phyloP scores from a whole-genome alignment of 2,329 filamentous ascomycete genomes.

The Triangularia verruculosa region DNA sequence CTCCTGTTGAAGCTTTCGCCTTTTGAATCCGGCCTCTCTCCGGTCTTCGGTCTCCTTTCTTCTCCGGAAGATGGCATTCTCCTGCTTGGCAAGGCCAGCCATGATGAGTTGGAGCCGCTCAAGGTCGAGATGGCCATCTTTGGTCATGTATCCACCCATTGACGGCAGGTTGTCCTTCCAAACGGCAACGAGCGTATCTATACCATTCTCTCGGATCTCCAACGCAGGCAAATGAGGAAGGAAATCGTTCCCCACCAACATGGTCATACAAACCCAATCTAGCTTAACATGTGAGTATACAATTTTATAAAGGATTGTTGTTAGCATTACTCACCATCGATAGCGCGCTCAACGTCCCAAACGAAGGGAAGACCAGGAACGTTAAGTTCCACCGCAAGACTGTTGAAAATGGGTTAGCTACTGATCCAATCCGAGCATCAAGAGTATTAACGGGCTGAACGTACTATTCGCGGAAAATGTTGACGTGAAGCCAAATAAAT shows the following conservation, averaged over 20 bases:
- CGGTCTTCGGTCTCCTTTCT: conserved; percentile 84
- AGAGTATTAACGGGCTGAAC: too few species aligned
- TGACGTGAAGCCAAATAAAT: conserved; percentile 97
- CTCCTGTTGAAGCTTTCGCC: conserved; percentile 72
- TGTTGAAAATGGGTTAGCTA: neutral
- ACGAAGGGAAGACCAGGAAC: conserved; percentile 79
- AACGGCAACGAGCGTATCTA: conserved; percentile 92
- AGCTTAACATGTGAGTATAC: neutral
- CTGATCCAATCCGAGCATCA: too few species aligned
- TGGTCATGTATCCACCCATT: conserved; percentile 96
- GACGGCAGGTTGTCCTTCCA: conserved; percentile 88
- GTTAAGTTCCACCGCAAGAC: conserved; percentile 78
- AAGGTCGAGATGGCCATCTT: conserved; percentile 89
- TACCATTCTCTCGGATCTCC: conserved; percentile 95
- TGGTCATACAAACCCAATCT: conserved; percentile 97
- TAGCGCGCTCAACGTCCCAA: conserved; percentile 88
- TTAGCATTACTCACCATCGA: conserved; percentile 57
- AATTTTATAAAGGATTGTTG: neutral
- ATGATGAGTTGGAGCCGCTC: conserved; percentile 84
- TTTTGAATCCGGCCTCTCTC: conserved; percentile 73
- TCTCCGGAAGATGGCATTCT: conserved; percentile 88
- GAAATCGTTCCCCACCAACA: conserved; percentile 99
- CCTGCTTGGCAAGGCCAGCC: conserved; percentile 82
- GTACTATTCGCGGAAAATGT: conserved; percentile 79
- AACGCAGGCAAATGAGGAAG: conserved; percentile 94